phyloP scores from a whole-genome alignment of 164 flowering plant genomes.

The Vitis rotundifolia region DNA sequence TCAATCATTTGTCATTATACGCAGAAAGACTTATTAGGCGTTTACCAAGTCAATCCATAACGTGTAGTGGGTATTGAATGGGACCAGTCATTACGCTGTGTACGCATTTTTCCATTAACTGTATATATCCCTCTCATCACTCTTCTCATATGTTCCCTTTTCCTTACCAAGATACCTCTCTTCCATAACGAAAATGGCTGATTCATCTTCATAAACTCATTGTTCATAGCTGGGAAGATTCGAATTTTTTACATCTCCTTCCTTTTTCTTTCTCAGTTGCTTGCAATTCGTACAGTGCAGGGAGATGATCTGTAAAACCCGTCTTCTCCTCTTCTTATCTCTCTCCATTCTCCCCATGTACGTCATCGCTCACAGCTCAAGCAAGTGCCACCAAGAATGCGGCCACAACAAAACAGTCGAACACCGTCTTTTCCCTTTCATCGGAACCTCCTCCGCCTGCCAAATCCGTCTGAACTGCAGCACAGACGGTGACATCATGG shows the following conservation, averaged over 20 bases:
- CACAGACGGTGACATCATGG: conserved; percentile 16
- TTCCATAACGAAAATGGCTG: not conserved
- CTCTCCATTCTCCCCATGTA: not conserved
- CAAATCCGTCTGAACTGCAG: conserved; percentile 57
- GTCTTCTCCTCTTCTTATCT: conserved; percentile 5
- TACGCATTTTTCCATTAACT: no score
- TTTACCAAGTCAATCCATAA: no score
- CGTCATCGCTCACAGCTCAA: conserved; percentile 1
- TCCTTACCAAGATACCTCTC: not conserved
- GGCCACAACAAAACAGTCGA: conserved; percentile 8
- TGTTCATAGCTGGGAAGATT: not conserved
- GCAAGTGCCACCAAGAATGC: conserved; percentile 38
- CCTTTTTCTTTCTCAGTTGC: not conserved
- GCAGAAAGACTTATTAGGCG: no score
- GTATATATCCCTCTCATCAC: no score
- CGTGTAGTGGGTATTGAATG: no score
- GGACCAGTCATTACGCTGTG: no score
- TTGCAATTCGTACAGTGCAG: not conserved
- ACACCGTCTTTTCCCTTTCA: conserved; percentile 51
- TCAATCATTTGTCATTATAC: no score
- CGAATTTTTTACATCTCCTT: not conserved
- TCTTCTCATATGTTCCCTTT: not conserved
- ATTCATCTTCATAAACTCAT: not conserved
- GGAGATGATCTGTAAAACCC: not conserved
- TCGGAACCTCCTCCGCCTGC: conserved; percentile 67